Percentiles rank a stretch among this genome's conserved stretches.
phyloP scores from a whole-genome alignment of 805 yeast species.

The Candida tallmaniae region DNA sequence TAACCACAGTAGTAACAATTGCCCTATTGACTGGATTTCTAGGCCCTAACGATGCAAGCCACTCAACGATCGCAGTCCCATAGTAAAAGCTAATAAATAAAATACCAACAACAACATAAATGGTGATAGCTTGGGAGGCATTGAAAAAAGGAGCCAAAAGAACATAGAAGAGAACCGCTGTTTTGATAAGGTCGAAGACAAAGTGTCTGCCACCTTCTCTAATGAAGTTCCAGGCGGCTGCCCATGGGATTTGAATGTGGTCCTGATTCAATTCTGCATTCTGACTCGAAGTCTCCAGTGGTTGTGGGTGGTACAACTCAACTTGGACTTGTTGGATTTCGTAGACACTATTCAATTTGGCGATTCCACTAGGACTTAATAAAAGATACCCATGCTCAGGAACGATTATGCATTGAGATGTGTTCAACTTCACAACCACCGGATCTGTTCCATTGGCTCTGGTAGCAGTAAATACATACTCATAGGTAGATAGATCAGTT shows the following conservation, averaged over 20 bases:
- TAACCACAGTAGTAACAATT: neutral
- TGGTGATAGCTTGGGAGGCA: neutral
- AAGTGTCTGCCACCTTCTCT: neutral
- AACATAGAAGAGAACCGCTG: neutral
- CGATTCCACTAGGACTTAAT: constrained; percentile 32
- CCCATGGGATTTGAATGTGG: neutral
- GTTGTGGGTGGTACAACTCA: constrained; percentile 7
- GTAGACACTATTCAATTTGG: constrained; percentile 19
- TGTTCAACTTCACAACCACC: constrained; percentile 19
- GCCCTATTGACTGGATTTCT: neutral
- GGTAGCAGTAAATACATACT: constrained; percentile 20
- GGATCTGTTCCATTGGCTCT: constrained; percentile 9
- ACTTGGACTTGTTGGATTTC: constrained; percentile 24
- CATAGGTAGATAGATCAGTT: constrained; percentile 18
- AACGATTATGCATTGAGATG: constrained; percentile 43
- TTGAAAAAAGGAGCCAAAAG: neutral
- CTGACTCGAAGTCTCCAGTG: neutral
- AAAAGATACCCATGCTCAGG: constrained; percentile 34
- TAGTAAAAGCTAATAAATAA: neutral
- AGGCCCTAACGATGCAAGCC: neutral
- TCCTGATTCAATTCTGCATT: neutral
- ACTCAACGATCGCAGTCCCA: neutral
- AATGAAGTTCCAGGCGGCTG: neutral
- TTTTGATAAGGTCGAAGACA: neutral
- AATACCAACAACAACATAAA: neutral